These are phyloP conservation scores for Rhypophila decipiens DNA, from an alignment of 495 filamentous ascomycete species.

Conservation along the genomic window DNA sequence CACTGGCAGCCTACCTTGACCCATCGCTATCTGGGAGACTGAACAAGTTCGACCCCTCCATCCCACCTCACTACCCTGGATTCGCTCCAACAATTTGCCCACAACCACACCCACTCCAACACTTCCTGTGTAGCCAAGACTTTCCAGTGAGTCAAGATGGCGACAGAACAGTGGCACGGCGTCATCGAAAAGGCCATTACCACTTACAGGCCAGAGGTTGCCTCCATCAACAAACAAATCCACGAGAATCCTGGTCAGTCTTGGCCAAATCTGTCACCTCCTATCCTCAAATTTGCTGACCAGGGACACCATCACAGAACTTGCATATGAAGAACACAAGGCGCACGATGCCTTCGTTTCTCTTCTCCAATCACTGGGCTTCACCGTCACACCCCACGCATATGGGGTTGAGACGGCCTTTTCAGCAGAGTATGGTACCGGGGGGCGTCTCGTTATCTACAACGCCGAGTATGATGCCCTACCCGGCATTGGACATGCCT, in stretches of 20 bases:
- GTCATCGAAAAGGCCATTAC: constrained; percentile 19
- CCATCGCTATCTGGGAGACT: too few relatives aligned
- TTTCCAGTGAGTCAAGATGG: background rate
- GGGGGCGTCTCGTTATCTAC: constrained; percentile 47
- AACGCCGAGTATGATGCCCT: constrained; percentile 53
- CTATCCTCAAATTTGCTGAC: too few relatives aligned
- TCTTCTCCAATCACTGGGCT: constrained; percentile 29
- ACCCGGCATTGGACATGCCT: constrained; percentile 39
- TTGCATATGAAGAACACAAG: constrained; percentile 47
- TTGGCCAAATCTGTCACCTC: too few relatives aligned
- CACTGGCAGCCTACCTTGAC: too few relatives aligned
- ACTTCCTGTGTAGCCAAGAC: background rate
- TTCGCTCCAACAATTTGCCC: background rate
- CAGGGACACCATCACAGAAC: too few relatives aligned
- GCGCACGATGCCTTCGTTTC: constrained; percentile 48
- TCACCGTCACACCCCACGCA: constrained; percentile 38
- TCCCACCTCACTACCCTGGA: background rate
- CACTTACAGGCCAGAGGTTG: constrained; percentile 26
- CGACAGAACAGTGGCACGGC: constrained; percentile 2
- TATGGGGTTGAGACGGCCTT: constrained; percentile 52
- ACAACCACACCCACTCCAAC: background rate
- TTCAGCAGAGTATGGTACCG: constrained; percentile 39
- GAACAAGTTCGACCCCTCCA: too few relatives aligned
- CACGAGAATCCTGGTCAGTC: constrained; percentile 46
- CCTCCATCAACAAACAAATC: constrained; percentile 43